Base-by-base conservation (phyloP, 2,329 filamentous ascomycete genomes). In the Triangularia setosa region DNA sequence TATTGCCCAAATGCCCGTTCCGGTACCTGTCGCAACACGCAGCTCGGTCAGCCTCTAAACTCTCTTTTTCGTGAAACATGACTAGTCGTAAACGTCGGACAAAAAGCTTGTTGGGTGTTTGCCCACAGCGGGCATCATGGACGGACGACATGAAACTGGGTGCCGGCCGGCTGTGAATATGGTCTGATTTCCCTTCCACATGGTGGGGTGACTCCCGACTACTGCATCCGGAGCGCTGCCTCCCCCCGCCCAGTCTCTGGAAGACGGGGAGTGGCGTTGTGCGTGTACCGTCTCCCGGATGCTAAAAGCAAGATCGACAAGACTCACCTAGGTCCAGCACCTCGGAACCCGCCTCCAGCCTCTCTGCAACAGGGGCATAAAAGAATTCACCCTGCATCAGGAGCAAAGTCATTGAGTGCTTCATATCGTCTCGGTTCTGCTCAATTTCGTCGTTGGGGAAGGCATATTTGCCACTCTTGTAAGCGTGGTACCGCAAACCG, bases 1-100 rank as follows among this genome's bases (percentile, higher is more conserved):
- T 55, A 83, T 77, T 54, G 78, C 79, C 82, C 82, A 84, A 64
- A 79, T 79, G 2, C 82, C 82, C 9, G 81, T 83, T 11, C 82
- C 82, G 4, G 81, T 83, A 21, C 80, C 80, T 82, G 61, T 64
- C 12, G 59, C 64, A 44, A 58, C 44, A 58, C 60, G 40, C 40
- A 56, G 35, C 11, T 53, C 25, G 58, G 55, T 69, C 62, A 70
- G 68, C 67, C 56, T 64, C 61, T 44, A 9, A 16, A 33, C n/a
- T 21, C n/a, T 28, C n/a, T 8, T n/a, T 35, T 23, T 54, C n/a
- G 40, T 48, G 40, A 48, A 48, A 48, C 40, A 48, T 48, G 5
- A 48, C 40, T 48, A 18, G n/a, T 48, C n/a, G n/a, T 21, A 48
- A 14, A 48, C 40, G 40, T 21, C 40, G 40, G 40, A 48, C 40